A percentile compares a stretch with the other conserved stretches of the same genome.
These are phyloP conservation scores for Skeletonema tropicum DNA, from an alignment of 108 stramenopile genomes.

Conservation along the genomic window DNA sequence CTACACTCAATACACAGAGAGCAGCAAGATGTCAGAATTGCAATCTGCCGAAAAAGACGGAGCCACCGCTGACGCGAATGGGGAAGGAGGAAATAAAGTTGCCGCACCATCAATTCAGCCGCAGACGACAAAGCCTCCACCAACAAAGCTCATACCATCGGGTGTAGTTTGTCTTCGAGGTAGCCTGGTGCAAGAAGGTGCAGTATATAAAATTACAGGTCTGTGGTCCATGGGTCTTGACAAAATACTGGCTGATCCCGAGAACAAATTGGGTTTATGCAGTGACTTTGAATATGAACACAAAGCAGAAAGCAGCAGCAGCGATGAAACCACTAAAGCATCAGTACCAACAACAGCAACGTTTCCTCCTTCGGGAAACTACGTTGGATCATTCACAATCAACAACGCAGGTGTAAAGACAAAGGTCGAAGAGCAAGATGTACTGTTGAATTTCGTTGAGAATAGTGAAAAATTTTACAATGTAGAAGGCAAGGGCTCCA, in stretches of 20 bases:
- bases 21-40: neutral
- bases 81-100: neutral
- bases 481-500: conserved; percentile 84
- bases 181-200: conserved; percentile 60
- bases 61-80: neutral
- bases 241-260: conserved; percentile 68
- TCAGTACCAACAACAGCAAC: neutral
- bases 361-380: conserved; percentile 50
- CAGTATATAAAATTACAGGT: conserved; percentile 52
- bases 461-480: conserved; percentile 84
- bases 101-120: neutral
- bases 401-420: conserved; percentile 59
- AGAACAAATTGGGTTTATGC: conserved; percentile 62
- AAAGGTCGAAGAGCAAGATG: conserved; percentile 71
- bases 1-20: neutral
- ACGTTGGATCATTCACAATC: conserved; percentile 83
- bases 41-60: neutral
- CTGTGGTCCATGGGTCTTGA: conserved; percentile 81
- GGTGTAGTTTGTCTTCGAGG: conserved; percentile 78
- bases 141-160: conserved; percentile 57
- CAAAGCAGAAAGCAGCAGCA: conserved; percentile 9
- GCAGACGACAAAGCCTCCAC: conserved; percentile 19
- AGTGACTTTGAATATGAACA: conserved; percentile 83
- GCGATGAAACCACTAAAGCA: neutral
- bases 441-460: conserved; percentile 73